These are phyloP conservation scores for Penicillium argentinense DNA, from an alignment of 495 filamentous ascomycete species.

Conservation along the genomic window DNA sequence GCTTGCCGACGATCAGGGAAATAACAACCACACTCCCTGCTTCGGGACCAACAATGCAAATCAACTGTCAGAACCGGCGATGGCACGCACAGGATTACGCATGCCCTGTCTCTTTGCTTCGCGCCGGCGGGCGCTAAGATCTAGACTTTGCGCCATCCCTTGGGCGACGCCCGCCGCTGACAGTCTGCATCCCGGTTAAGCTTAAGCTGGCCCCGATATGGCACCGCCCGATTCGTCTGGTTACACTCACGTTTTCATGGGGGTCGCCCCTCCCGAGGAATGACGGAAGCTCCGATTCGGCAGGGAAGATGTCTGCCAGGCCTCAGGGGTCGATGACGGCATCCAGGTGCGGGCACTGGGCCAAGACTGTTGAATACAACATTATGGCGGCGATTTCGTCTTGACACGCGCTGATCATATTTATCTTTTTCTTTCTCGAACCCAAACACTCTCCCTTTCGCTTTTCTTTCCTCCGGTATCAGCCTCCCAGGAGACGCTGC, in stretches of 20 bases:
- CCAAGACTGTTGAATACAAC: slow-evolving; percentile 14
- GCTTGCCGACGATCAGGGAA: slow-evolving; percentile 11
- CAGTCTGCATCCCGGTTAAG: slow-evolving; percentile 16
- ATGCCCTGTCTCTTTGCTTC: neutral
- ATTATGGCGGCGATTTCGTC: slow-evolving; percentile 6
- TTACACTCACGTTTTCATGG: slow-evolving; percentile 23
- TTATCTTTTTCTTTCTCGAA: neutral
- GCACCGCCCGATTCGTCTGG: slow-evolving; percentile 17
- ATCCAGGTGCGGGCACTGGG: slow-evolving; percentile 10
- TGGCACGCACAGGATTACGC: slow-evolving; percentile 5
- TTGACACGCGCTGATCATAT: slow-evolving; percentile 1
- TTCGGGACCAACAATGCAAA: slow-evolving; percentile 6
- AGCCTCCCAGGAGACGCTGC: slow-evolving; percentile 14
- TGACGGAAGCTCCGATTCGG: slow-evolving; percentile 21
- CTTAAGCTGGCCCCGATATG: slow-evolving; percentile 3
- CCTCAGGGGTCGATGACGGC: slow-evolving; percentile 30
- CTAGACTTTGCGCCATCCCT: slow-evolving; percentile 11
- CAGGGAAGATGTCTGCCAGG: slow-evolving; percentile 4
- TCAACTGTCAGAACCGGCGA: slow-evolving; percentile 3
- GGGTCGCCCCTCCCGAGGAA: neutral
- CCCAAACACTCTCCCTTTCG: neutral
- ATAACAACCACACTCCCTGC: slow-evolving; percentile 2
- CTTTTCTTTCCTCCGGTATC: slow-evolving; percentile 6
- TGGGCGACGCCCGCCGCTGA: slow-evolving; percentile 7
- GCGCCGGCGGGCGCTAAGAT: slow-evolving; percentile 6